Evolutionary conservation across 805 yeast genomes (phyloP), one percentile per base, ranked within the genome.

Genomic region (Ascoidea asiatica): DNA sequence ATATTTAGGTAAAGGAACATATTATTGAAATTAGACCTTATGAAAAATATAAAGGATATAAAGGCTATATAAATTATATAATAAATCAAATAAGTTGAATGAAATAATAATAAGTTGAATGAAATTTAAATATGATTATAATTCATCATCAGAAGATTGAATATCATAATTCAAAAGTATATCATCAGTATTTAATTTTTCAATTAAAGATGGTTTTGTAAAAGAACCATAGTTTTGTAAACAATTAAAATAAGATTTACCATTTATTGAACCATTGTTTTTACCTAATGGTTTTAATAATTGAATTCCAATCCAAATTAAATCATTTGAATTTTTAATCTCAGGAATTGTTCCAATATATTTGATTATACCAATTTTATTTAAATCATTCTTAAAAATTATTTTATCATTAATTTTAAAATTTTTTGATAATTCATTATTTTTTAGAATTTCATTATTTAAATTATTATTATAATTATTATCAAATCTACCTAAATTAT

Each of bases 231-330:
- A 79, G 19, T 71, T 70, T 5, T 55, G 54, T 5, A 65, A 63
- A 29, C 87, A 75, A 4, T 63, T 55, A 56, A 90, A 89, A 50
- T 83, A 72, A 33, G 67, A 53, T 1, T 52, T 57, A 0, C 85
- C 88, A 35, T 77, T 75, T 37, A 87, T 64, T 19, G 75, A 62
- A 0, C 97, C 97, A 55, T 86, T 76, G 55, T 89, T 86, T 58
- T 82, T 86, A 5, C 97, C 97, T 5, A 73, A 72, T 0, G 97
- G 92, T 52, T 83, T 87, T 52, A 84, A 92, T 44, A 88, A 79
- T 52, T 80, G 83, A 3, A 90, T 73, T 0, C 97, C 97, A 23
- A 84, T 72, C 96, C 97, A 90, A 1, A 61, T 51, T 18, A 53
- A 52, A 35, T 65, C 72, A 2, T 67, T 70, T 21, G 51, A 50